Conservation (phyloP, 2,329 filamentous ascomycete species). For the Didymosphaeria variabile region DNA sequence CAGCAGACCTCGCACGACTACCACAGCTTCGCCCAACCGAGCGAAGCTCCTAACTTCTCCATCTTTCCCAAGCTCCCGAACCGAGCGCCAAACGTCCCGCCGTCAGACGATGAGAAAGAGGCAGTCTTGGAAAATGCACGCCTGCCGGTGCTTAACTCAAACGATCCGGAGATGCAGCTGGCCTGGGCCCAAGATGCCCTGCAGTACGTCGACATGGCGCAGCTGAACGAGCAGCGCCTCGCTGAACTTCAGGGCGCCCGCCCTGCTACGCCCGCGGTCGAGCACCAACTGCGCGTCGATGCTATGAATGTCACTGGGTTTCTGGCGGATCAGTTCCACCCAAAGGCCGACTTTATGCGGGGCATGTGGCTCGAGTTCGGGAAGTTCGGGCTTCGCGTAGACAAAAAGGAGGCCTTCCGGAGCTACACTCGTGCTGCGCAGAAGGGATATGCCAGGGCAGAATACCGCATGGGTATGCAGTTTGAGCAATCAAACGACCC, state of each 20-base stretch:
- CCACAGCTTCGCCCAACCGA: constrained; percentile 48
- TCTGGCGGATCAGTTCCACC: constrained; percentile 88
- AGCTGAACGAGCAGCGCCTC: constrained; percentile 78
- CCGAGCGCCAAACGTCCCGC: constrained; percentile 85
- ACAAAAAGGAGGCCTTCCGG: constrained; percentile 93
- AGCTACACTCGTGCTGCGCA: constrained; percentile 88
- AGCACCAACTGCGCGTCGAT: constrained; percentile 87
- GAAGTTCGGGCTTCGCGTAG: constrained; percentile 87
- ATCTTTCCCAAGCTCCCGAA: constrained; percentile 86
- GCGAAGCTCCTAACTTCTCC: constrained; percentile 80
- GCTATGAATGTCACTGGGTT: constrained; percentile 92
- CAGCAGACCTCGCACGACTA: constrained; percentile 48
- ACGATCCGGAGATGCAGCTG: constrained; percentile 95
- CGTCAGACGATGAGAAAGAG: constrained; percentile 93
- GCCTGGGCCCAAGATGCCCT: constrained; percentile 95
- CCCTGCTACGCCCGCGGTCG: constrained; percentile 81
- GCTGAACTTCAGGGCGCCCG: constrained; percentile 66
- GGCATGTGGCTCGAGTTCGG: constrained; percentile 99
- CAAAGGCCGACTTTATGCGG: constrained; percentile 91
- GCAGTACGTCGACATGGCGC: constrained; percentile 84
- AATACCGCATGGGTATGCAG: constrained; percentile 98
- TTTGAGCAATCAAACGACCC: constrained; percentile 96
- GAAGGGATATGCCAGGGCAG: constrained; percentile 84
- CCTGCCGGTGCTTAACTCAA: constrained; percentile 84
- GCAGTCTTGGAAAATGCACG: constrained; percentile 86